Base-by-base conservation (phyloP, 768 basidiomycete species). In the Cystoderma amianthinum region DNA sequence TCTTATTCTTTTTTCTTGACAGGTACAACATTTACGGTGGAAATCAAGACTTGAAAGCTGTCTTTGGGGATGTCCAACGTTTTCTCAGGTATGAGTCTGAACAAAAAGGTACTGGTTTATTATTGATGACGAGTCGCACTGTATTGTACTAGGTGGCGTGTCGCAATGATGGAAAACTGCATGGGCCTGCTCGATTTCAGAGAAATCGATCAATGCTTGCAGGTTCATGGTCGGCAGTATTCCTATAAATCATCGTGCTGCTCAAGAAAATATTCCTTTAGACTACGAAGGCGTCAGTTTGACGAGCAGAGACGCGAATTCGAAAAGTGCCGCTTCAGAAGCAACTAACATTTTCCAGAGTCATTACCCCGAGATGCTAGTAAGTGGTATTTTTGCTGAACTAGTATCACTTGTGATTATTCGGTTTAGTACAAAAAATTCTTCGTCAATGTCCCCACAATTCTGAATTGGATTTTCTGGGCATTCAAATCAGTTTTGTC, bases 381-480 rank as follows among this genome's bases (percentile, higher is more conserved):
- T 84, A 32, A 39, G 73, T 61, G 3, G 13, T 42, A 15, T 21
- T 33, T 10, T 20, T 25, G 21, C 15, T 13, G 21, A 15, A 11
- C 21, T 13, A 12, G 12, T 32, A 13, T 9, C 17, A 5, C 15
- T n/a, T 24, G 21, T 42, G 49, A 17, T 13, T 39, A 17, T 15
- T 22, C 3, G 45, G 17, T 38, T 16, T 47, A 85, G 82, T 71
- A 75, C 51, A 73, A 72, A 55, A 90, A 90, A 56, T 85, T 81
- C 64, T 90, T 91, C 53, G 69, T 91, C 53, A 87, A 86, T 51
- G 85, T 91, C 10, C 88, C 88, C 0, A 73, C 75, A 2, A 52
- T 85, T 43, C 68, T 89, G 49, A 74, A 79, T 30, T 90, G 87
- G 86, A 71, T 91, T 45, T 91, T 87, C 64, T 90, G 87, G 87